Conservation (phyloP, 345 rosid species). For the Linum trigynum region DNA sequence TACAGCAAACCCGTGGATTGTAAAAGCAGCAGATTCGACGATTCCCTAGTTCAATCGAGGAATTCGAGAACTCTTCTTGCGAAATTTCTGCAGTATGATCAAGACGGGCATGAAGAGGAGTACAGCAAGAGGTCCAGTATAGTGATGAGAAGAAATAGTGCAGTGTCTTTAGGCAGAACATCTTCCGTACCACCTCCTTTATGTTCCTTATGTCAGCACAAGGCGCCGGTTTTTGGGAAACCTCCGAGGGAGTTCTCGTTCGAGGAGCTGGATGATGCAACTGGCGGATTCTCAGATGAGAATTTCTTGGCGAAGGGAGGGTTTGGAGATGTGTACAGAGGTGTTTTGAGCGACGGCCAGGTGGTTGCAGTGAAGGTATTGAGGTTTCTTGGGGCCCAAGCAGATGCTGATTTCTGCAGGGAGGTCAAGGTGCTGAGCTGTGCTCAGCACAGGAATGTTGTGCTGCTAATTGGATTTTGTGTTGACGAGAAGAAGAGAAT, state of each 20-base stretch:
- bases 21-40: conserved; percentile 12
- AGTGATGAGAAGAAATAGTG: conserved; percentile 14
- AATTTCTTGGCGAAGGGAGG: conserved; percentile 62
- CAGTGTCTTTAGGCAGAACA: conserved; percentile 42
- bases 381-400: conserved; percentile 36
- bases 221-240: conserved; percentile 58
- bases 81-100: conserved; percentile 47
- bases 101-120: conserved; percentile 23
- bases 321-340: conserved; percentile 51
- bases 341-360: conserved; percentile 48
- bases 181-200: conserved; percentile 64
- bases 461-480: conserved; percentile 56
- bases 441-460: conserved; percentile 70
- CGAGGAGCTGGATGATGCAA: conserved; percentile 48
- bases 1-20: conserved; percentile 8
- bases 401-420: conserved; percentile 60
- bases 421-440: conserved; percentile 67
- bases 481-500: conserved; percentile 42
- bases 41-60: conserved; percentile 15
- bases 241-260: conserved; percentile 56
- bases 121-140: conserved; percentile 24
- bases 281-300: conserved; percentile 45
- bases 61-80: conserved; percentile 35
- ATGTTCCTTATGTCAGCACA: conserved; percentile 63
- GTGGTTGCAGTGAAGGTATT: conserved; percentile 62